Evolutionary conservation across 2,329 filamentous ascomycete genomes (phyloP), one percentile per base, ranked within the genome.

Genomic region (Penicillium glabrum): DNA sequence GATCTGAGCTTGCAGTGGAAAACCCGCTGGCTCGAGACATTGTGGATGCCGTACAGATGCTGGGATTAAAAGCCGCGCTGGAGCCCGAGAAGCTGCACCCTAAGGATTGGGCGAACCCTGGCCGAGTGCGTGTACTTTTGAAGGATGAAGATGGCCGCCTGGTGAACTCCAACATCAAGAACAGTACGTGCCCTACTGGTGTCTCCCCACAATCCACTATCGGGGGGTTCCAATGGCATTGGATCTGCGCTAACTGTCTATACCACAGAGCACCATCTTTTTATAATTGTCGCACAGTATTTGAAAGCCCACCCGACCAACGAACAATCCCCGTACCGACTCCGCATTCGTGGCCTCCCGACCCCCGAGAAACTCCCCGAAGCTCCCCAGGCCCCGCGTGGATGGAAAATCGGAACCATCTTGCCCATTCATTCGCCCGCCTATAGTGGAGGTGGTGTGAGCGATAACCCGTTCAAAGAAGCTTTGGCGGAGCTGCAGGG

Each of bases 61-160:
- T 96, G 58, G 84, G 88, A 7, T 53, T 80, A 56, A 68, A 70
- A 31, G 72, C 75, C n/a, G 86, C 95, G 8, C 89, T 97, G 73
- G 95, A 99, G 78, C 91, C 93, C 1, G 89, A 89, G 71, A 96
- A 96, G 80, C 84, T 87, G 59, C 95, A 99, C 76, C 95, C 95
- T 7, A 93, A 95, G 78, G 95, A 99, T 80, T 99, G 95, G 95
- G 88, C 89, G 55, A 99, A 99, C 79, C 95, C 95, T 13, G 95
- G 95, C 3, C 84, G 95, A 57, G 90, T 98, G 61, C 87, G 90
- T 66, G 86, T 98, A 49, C 79, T 88, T 69, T 79, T 97, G 54
- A 88, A 79, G 55, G 72, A 83, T 61, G 80, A 84, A 45, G 68
- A 74, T 58, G 84, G 83, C 33, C 75, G 75, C 60, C 69, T 76